phyloP scores from a whole-genome alignment of 2,329 filamentous ascomycete genomes.

The Alternaria rosae region DNA sequence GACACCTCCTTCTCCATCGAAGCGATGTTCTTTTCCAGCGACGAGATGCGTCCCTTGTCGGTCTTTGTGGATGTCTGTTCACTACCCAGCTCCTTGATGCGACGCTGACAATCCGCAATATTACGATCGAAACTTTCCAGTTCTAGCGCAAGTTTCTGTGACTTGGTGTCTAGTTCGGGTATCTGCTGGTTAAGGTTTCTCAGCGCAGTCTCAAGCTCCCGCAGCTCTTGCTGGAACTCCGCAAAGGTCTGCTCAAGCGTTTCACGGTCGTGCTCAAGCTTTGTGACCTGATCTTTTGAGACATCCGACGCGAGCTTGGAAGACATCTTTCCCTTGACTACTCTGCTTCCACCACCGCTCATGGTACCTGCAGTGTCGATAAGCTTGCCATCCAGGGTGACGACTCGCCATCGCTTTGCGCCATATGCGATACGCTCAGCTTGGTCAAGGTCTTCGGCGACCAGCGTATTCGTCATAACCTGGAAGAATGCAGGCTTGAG shows the following conservation, averaged over 20 bases:
- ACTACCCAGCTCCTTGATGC: conserved; percentile 81
- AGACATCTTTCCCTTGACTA: conserved; percentile 94
- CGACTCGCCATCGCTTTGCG: conserved; percentile 91
- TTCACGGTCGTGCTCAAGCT: conserved; percentile 88
- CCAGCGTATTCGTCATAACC: conserved; percentile 91
- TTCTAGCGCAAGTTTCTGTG: conserved; percentile 90
- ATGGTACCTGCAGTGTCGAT: conserved; percentile 99
- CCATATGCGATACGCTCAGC: conserved; percentile 97
- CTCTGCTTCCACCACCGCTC: conserved; percentile 92
- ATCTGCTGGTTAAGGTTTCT: conserved; percentile 78
- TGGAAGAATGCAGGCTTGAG: conserved; percentile 95
- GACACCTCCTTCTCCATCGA: conserved; percentile 79
- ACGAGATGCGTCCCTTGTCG: conserved; percentile 76
- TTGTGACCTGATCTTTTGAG: conserved; percentile 84
- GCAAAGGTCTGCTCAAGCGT: conserved; percentile 81
- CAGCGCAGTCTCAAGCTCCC: conserved; percentile 76
- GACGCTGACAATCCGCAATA: conserved; percentile 80
- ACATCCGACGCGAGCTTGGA: conserved; percentile 90
- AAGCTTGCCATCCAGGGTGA: conserved; percentile 91
- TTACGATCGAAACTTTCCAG: conserved; percentile 87
- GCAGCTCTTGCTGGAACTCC: conserved; percentile 83
- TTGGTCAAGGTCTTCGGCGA: conserved; percentile 91
- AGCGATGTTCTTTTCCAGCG: conserved; percentile 78
- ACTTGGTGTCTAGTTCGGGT: conserved; percentile 84
- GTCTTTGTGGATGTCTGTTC: conserved; percentile 82